Evolutionary conservation across 306 rosid genomes (phyloP).

Genomic region (Erythrophleum fordii): DNA sequence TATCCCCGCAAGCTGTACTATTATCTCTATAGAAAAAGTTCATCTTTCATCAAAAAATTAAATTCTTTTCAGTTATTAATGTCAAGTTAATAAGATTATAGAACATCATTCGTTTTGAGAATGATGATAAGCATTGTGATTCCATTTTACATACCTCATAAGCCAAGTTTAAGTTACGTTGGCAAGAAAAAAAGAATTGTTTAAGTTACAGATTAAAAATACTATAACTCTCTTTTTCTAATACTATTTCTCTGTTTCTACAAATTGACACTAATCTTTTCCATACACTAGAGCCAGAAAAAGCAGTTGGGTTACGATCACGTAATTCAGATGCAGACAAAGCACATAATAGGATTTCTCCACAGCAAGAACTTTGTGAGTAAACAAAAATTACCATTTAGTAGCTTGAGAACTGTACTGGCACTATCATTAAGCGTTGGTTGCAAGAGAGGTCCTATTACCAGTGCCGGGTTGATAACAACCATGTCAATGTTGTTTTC

Average conservation of each 20-base stretch:
- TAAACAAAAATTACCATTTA: slow-evolving; percentile 53
- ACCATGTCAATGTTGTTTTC: slow-evolving; percentile 74
- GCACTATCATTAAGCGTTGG: slow-evolving; percentile 61
- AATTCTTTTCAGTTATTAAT: too few relatives aligned
- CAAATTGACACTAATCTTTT: not conserved
- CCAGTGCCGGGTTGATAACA: slow-evolving; percentile 63
- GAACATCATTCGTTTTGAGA: too few relatives aligned
- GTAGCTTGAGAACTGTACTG: slow-evolving; percentile 45
- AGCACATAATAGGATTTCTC: not conserved
- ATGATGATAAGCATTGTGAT: too few relatives aligned
- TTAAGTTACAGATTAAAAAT: not conserved
- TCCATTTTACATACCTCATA: too few relatives aligned
- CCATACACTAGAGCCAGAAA: not conserved
- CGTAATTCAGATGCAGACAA: not conserved
- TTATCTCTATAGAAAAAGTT: too few relatives aligned
- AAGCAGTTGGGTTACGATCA: not conserved
- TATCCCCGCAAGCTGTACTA: too few relatives aligned
- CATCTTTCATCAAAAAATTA: too few relatives aligned
- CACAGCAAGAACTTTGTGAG: not conserved
- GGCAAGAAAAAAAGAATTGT: too few relatives aligned
- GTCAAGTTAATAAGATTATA: too few relatives aligned
- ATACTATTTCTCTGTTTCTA: not conserved
- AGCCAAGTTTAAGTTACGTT: too few relatives aligned
- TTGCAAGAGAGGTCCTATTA: slow-evolving; percentile 72
- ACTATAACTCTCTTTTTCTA: not conserved